phyloP scores from a whole-genome alignment of 805 yeast species.

The Nakazawaea anatomiae region DNA sequence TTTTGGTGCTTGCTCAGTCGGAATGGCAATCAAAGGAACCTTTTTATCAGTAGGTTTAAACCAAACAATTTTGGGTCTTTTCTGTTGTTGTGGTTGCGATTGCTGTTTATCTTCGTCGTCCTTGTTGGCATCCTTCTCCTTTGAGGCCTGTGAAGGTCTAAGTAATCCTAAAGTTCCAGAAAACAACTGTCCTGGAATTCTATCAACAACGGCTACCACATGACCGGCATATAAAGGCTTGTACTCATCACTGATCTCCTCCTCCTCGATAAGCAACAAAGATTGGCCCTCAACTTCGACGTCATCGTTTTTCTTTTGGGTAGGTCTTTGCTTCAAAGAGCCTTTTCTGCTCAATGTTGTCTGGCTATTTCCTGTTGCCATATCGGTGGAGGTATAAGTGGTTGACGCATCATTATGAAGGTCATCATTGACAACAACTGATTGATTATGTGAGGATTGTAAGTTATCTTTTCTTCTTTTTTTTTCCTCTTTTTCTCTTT shows the following conservation, averaged over 20 bases:
- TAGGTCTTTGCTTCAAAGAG: conserved; percentile 89
- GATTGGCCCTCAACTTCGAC: conserved; percentile 99
- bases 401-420: conserved; percentile 79
- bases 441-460: conserved; percentile 29
- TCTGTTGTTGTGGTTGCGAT: conserved; percentile 19
- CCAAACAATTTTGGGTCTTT: conserved; percentile 94
- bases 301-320: conserved; percentile 96
- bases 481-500: conserved; percentile 95
- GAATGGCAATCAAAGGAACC: conserved; percentile 96
- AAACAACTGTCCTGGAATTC: conserved; percentile 94
- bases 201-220: conserved; percentile 95
- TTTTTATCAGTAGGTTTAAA: conserved; percentile 97
- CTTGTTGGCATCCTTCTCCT: conserved; percentile 52
- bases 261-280: conserved; percentile 85
- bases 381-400: conserved; percentile 23
- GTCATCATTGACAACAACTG: conserved; percentile 49
- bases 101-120: conserved; percentile 25
- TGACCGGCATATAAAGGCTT: conserved; percentile 97
- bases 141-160: conserved; percentile 92
- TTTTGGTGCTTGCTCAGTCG: conserved; percentile 95
- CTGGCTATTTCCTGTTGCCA: conserved; percentile 26
- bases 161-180: conserved; percentile 90
- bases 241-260: conserved; percentile 86
- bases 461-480: conserved; percentile 75
- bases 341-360: conserved; percentile 67